Conservation (phyloP, 495 filamentous ascomycete genomes). For the Xylaria scruposa region DNA sequence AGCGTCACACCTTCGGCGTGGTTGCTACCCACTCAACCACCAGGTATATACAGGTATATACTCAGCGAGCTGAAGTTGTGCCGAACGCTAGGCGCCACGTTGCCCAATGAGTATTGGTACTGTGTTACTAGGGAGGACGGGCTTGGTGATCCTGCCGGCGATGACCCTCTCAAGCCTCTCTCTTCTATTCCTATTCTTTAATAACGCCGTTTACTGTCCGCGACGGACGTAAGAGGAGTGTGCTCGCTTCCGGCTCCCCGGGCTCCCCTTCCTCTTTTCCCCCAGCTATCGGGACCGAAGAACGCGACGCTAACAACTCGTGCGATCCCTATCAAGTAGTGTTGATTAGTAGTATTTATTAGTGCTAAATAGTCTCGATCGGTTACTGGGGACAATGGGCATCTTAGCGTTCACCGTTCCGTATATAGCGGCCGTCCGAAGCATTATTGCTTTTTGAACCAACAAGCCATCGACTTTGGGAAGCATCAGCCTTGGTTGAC, state of each 20-base stretch:
- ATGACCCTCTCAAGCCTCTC: background rate
- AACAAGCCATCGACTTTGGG: slow-evolving; percentile 1
- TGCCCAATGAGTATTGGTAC: background rate
- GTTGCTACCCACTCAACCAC: background rate
- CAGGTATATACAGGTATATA: background rate
- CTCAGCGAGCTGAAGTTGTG: slow-evolving; percentile 7
- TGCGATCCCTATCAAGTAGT: background rate
- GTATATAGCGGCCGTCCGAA: background rate
- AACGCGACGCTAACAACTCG: background rate
- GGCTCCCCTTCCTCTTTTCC: background rate
- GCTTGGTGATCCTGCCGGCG: background rate
- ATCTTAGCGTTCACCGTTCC: slow-evolving; percentile 12
- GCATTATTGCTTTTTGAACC: background rate
- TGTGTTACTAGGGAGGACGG: slow-evolving; percentile 2
- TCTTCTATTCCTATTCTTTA: background rate
- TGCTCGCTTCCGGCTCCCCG: slow-evolving; percentile 23
- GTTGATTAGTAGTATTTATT: background rate
- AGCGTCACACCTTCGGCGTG: slow-evolving; percentile 5
- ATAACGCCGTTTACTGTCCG: background rate
- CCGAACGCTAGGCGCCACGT: slow-evolving; percentile 22
- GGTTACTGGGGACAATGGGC: background rate
- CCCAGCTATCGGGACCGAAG: slow-evolving; percentile 20
- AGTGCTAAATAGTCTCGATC: slow-evolving; percentile 14
- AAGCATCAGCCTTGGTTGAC: slow-evolving; percentile 1
- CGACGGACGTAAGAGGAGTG: background rate